A percentile compares a stretch with the other conserved stretches of the same genome.
Conservation (phyloP, 2,329 filamentous ascomycete genomes). For the Aspergillus pseudoglaucus region DNA sequence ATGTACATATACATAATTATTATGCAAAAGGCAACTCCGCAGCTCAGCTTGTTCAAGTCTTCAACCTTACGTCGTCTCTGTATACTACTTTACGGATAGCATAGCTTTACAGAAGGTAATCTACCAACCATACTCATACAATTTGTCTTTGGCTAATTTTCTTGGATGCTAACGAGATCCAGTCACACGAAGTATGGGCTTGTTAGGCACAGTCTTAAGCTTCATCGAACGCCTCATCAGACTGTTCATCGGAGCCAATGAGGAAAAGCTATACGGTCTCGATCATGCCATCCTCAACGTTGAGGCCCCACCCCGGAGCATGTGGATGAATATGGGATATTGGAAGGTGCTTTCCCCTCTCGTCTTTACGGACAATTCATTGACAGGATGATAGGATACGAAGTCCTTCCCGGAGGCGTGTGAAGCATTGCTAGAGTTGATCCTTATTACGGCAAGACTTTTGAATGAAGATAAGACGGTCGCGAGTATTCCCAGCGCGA, state of each 20-base stretch:
- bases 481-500: neutral
- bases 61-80: too few species aligned
- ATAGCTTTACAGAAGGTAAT: too few species aligned
- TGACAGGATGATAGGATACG: constrained; percentile 10
- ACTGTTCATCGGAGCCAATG: neutral
- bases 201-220: too few species aligned
- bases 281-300: constrained; percentile 54
- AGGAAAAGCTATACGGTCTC: constrained; percentile 40
- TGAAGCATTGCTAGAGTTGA: constrained; percentile 43
- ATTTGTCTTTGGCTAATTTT: too few species aligned
- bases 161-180: too few species aligned
- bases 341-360: constrained; percentile 41
- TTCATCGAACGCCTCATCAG: too few species aligned
- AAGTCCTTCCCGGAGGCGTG: constrained; percentile 43
- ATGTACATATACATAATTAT: too few species aligned
- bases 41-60: too few species aligned
- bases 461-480: constrained; percentile 11
- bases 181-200: too few species aligned
- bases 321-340: constrained; percentile 61
- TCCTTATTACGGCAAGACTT: constrained; percentile 42
- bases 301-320: constrained; percentile 40
- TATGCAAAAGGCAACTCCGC: too few species aligned
- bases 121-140: too few species aligned
- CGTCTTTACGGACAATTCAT: neutral
- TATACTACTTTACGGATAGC: too few species aligned